Conservation (phyloP, 371 early-diverging fungal species). For the Mortierella sp. region DNA sequence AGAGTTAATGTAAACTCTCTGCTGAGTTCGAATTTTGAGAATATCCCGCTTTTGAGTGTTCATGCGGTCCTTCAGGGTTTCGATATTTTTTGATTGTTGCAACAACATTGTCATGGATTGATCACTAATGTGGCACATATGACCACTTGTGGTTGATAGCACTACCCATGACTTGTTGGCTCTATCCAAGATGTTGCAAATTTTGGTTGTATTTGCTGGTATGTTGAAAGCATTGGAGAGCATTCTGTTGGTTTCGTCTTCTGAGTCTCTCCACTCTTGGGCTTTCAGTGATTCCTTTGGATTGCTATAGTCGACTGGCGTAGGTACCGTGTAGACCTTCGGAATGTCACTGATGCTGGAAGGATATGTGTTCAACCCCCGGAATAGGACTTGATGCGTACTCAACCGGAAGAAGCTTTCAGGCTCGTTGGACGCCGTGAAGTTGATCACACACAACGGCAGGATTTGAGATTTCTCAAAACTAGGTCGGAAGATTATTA, state of each 20-base stretch:
- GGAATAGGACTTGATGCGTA: conserved; percentile 9
- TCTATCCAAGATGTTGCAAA: conserved; percentile 11
- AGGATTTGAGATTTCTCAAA: conserved; percentile 51
- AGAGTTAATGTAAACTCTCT: background rate
- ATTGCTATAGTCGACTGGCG: conserved; percentile 20
- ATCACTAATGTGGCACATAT: background rate
- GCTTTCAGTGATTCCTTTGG: background rate
- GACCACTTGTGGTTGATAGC: background rate
- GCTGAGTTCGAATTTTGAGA: background rate
- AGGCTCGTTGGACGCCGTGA: conserved; percentile 41
- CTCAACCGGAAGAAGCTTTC: conserved; percentile 29
- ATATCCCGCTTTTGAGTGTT: background rate
- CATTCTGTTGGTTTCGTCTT: background rate
- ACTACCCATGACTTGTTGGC: conserved; percentile 2
- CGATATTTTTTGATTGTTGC: conserved; percentile 19
- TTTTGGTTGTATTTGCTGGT: background rate
- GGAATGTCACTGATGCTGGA: conserved; percentile 21
- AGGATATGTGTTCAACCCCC: background rate
- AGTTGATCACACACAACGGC: conserved; percentile 50
- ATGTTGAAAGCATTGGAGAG: conserved; percentile 16
- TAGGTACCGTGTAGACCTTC: conserved; percentile 15
- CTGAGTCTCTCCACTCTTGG: conserved; percentile 16
- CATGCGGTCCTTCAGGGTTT: conserved; percentile 15
- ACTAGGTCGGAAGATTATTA: conserved; percentile 4
- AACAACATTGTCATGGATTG: background rate